Evolutionary conservation across 2,329 filamentous ascomycete genomes (phyloP).

Genomic region (Ophiosphaerella korrae): DNA sequence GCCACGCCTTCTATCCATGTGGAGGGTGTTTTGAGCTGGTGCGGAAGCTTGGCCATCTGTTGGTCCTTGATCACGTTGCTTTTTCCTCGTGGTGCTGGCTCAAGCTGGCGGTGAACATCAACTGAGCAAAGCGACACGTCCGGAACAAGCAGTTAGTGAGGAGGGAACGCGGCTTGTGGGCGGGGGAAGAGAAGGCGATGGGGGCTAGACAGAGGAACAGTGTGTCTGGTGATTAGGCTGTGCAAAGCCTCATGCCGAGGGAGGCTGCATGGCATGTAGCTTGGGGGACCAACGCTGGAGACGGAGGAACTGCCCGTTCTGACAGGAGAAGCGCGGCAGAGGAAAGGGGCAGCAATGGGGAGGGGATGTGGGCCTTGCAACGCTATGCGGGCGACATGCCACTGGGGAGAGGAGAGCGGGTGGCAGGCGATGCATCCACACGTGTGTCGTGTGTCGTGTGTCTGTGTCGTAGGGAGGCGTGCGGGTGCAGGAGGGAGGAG

Average conservation of each 20-base stretch:
- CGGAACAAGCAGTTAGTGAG: neutral
- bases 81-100: no score
- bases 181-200: neutral
- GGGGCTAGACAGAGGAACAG: neutral
- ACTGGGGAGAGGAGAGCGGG: neutral
- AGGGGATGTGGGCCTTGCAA: neutral
- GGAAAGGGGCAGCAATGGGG: neutral
- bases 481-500: no score
- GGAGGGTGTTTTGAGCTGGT: neutral
- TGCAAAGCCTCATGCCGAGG: neutral
- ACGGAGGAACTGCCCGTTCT: slow-evolving; percentile 2
- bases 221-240: slow-evolving; percentile 1
- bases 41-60: neutral
- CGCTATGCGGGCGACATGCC: neutral
- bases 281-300: neutral
- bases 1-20: neutral
- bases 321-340: neutral
- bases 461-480: no score
- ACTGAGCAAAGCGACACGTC: neutral
- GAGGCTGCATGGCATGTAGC: neutral
- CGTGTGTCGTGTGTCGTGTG: no score
- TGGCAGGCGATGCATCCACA: no score
- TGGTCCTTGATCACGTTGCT: no score
- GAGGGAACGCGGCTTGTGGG: neutral
- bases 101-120: neutral